Percentiles rank a stretch among this genome's conserved stretches.
Evolutionary conservation across 2,329 filamentous ascomycete genomes (phyloP).

Genomic region (Aspergillus glaucus): DNA sequence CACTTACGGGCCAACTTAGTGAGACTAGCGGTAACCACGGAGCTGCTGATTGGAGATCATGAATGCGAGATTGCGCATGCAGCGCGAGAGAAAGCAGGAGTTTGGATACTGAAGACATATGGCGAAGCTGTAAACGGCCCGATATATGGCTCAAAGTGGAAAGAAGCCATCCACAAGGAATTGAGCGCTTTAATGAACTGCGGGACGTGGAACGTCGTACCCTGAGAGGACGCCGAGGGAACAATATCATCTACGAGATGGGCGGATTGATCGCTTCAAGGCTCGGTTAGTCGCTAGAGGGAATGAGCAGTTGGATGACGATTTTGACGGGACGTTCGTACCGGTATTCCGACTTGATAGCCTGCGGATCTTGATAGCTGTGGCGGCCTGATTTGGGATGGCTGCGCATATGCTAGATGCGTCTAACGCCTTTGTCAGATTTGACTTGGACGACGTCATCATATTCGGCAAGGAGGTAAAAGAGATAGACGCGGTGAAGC

Average conservation of each 20-base stretch:
- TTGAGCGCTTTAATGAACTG: no score
- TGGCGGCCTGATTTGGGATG: not conserved
- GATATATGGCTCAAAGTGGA: no score
- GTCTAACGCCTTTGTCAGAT: not conserved
- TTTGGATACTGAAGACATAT: no score
- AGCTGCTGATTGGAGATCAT: no score
- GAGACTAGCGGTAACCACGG: not conserved
- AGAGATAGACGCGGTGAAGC: no score
- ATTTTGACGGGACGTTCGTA: not conserved
- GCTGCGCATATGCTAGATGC: not conserved
- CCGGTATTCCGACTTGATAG: not conserved
- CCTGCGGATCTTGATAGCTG: not conserved
- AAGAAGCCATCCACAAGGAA: no score
- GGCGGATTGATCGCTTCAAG: no score
- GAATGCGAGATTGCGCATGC: not conserved
- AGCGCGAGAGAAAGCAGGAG: not conserved
- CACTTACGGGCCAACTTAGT: not conserved
- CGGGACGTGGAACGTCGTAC: no score
- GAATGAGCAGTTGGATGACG: not conserved
- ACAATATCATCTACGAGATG: no score
- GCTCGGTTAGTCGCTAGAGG: no score
- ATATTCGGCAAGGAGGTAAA: not conserved
- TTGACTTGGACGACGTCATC: not conserved
- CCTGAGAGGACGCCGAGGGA: no score
- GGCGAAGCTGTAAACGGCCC: no score